Conservation (phyloP, 2,329 filamentous ascomycete species). For the Amylocarpus encephaloides region DNA sequence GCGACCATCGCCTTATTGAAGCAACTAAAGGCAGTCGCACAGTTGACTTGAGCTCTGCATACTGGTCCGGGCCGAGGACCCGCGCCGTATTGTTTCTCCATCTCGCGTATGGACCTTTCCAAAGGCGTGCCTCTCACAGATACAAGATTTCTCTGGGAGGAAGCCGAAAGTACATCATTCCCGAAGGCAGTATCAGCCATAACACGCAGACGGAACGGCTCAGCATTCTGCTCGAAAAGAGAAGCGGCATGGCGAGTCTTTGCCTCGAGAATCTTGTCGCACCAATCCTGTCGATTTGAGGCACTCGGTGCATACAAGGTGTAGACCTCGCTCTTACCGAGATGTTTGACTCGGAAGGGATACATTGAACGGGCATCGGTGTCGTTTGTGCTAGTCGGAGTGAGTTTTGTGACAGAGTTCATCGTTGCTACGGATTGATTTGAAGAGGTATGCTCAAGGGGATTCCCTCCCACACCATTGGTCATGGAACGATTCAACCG, state of each 20-base stretch:
- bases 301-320: constrained; percentile 78
- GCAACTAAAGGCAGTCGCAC: constrained; percentile 81
- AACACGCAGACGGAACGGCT: constrained; percentile 87
- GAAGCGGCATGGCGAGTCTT: constrained; percentile 91
- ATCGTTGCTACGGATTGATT: constrained; percentile 56
- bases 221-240: constrained; percentile 84
- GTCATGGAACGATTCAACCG: constrained; percentile 37
- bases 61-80: constrained; percentile 68
- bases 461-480: constrained; percentile 41
- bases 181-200: constrained; percentile 89
- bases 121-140: constrained; percentile 86
- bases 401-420: constrained; percentile 38
- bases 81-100: constrained; percentile 71
- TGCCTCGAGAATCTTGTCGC: constrained; percentile 84
- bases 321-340: constrained; percentile 81
- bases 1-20: constrained; percentile 83
- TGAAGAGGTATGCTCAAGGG: constrained; percentile 63
- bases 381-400: constrained; percentile 43
- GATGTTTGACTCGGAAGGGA: constrained; percentile 91
- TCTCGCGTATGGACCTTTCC: constrained; percentile 81
- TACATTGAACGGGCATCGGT: constrained; percentile 52
- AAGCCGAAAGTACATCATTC: constrained; percentile 58
- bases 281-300: constrained; percentile 79
- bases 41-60: constrained; percentile 83
- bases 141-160: constrained; percentile 58